Conservation (phyloP, 768 basidiomycete species). For the Hygrocybe punicea region DNA sequence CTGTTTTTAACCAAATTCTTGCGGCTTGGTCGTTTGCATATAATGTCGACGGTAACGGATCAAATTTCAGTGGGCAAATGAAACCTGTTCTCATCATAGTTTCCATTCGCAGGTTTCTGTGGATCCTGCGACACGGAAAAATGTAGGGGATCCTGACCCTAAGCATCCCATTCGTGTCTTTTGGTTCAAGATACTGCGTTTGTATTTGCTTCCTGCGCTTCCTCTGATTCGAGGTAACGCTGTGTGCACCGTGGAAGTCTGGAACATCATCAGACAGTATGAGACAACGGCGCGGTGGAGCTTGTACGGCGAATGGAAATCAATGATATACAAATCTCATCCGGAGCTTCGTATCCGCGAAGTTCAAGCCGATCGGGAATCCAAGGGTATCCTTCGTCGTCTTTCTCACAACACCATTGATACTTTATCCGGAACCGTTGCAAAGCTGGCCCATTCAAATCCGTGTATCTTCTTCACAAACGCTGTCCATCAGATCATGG, state of each 20-base stretch:
- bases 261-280: constrained; percentile 82
- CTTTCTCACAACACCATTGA: constrained; percentile 82
- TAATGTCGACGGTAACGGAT: constrained; percentile 49
- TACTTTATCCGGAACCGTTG: constrained; percentile 79
- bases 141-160: constrained; percentile 50
- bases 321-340: constrained; percentile 64
- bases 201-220: constrained; percentile 81
- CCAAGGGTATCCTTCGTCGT: constrained; percentile 84
- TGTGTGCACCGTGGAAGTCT: constrained; percentile 86
- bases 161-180: constrained; percentile 64
- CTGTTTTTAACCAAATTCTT: constrained; percentile 76
- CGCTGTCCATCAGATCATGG: constrained; percentile 91
- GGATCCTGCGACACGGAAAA: constrained; percentile 62
- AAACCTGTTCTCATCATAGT: background rate
- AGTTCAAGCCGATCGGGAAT: constrained; percentile 81
- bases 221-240: constrained; percentile 83
- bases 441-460: constrained; percentile 91
- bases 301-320: constrained; percentile 95
- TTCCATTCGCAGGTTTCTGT: constrained; percentile 37
- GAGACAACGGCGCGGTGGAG: constrained; percentile 80
- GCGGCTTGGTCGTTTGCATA: constrained; percentile 67
- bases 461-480: constrained; percentile 88
- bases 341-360: constrained; percentile 76
- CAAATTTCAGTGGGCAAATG: background rate
- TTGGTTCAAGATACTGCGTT: constrained; percentile 80